phyloP scores from a whole-genome alignment of 352 stramenopile species.

The Phytophthora pseudosyringae region DNA sequence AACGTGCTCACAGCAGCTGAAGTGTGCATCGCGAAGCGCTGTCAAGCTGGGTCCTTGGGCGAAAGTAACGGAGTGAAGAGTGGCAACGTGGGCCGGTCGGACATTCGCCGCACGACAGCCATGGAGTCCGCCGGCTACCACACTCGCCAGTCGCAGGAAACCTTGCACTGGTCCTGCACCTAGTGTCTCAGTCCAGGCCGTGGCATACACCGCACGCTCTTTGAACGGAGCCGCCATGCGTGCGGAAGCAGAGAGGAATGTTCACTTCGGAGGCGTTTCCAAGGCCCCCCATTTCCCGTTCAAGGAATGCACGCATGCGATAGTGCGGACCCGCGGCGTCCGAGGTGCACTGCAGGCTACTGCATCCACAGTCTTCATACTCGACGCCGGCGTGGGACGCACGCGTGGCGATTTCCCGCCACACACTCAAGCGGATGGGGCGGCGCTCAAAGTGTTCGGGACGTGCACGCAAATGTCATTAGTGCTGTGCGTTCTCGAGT shows the following conservation, averaged over 20 bases:
- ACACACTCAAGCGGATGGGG: background rate
- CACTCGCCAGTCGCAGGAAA: background rate
- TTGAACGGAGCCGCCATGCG: slow-evolving; percentile 32
- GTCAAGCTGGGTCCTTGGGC: background rate
- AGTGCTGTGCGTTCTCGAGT: too few species aligned
- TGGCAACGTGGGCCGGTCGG: background rate
- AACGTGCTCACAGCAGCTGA: slow-evolving; percentile 1
- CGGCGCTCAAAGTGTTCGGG: background rate
- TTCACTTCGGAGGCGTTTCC: slow-evolving; percentile 25
- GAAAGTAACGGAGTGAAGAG: slow-evolving; percentile 26
- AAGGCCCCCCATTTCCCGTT: slow-evolving; percentile 18
- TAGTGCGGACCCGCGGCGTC: slow-evolving; percentile 5
- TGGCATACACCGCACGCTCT: slow-evolving; percentile 24
- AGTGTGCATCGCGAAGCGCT: slow-evolving; percentile 20
- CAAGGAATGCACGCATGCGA: slow-evolving; percentile 28
- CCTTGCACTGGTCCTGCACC: slow-evolving; percentile 30
- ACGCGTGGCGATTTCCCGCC: slow-evolving; percentile 8
- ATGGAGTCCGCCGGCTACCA: background rate
- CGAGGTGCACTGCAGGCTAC: background rate
- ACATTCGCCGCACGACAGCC: slow-evolving; percentile 12
- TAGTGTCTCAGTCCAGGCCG: slow-evolving; percentile 23
- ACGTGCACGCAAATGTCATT: too few species aligned
- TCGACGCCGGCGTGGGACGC: slow-evolving; percentile 1
- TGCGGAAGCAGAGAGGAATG: slow-evolving; percentile 31
- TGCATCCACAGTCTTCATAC: slow-evolving; percentile 7